These are phyloP conservation scores for Chrysoporthe deuterocubensis DNA, from an alignment of 2,329 filamentous ascomycete genomes.

Conservation along the genomic window DNA sequence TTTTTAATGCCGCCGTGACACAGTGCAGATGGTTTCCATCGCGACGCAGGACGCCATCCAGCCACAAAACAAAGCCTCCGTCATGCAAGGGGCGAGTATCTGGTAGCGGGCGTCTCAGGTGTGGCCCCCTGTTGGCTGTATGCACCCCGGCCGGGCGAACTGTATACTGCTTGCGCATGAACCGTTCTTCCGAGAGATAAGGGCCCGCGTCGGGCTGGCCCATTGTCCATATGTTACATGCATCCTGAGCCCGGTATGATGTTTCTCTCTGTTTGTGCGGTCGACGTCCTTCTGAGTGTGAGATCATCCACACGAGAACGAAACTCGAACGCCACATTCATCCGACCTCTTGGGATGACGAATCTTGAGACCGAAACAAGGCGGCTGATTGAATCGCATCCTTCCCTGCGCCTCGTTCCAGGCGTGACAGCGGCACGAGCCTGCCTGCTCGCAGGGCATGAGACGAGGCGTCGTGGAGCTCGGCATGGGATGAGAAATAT, in stretches of 20 bases:
- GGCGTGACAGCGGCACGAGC: not conserved
- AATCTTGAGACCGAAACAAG: not conserved
- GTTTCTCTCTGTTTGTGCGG: not conserved
- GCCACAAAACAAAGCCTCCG: slow-evolving; percentile 5
- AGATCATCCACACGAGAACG: not conserved
- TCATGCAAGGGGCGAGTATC: not conserved
- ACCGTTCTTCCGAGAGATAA: not conserved
- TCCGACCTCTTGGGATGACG: slow-evolving; percentile 5
- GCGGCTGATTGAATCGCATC: not conserved
- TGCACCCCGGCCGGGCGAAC: not conserved
- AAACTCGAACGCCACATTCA: not conserved
- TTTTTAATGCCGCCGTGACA: not conserved
- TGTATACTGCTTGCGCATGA: slow-evolving; percentile 7
- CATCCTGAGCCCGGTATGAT: not conserved
- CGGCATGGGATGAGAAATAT: not conserved
- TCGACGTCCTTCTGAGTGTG: not conserved
- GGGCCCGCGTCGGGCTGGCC: not conserved
- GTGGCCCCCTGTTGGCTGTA: not conserved
- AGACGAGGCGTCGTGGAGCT: not conserved
- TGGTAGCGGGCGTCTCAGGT: slow-evolving; percentile 10
- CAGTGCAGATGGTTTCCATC: not conserved
- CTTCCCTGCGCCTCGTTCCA: not conserved
- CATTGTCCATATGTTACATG: not conserved
- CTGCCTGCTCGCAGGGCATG: not conserved
- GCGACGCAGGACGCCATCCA: not conserved